Evolutionary conservation across 2,329 filamentous ascomycete genomes (phyloP), one percentile per base, ranked within the genome.

Genomic region (Colletotrichum falcatum): DNA sequence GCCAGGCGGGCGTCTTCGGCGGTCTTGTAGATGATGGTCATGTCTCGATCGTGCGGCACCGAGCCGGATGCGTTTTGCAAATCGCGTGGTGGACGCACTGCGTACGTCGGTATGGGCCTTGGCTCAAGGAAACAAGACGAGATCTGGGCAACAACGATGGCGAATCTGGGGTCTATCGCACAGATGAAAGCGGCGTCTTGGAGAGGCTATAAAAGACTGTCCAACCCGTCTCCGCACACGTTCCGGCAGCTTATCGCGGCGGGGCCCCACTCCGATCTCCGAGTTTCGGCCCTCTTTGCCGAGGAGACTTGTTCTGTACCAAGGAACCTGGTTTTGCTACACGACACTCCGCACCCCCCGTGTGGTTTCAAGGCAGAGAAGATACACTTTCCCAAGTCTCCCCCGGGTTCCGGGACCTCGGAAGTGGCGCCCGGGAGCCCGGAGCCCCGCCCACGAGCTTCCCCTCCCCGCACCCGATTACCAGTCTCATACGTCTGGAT

Each of bases 1-100:
- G 79, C 83, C 39, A 83, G 81, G 66, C 82, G 85, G 74, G 82
- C 81, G 39, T 82, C 76, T 28, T 77, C 75, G 11, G 82, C 80
- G 5, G 81, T 81, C 35, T 73, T 68, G 65, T 71, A 54, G 44
- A 63, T 23, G 9, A 33, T 37, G 0, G 58, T 35, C 68, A 71
- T 71, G 12, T 14, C 5, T 12, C 18, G 2, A 20, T 67, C 2
- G n/a, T 6, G 2, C 16, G 23, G 6, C 4, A 23, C 18, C 2
- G 18, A 28, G 18, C 20, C 18, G 9, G 5, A 5, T 9, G 6
- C 14, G 26, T 23, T 46, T 3, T 26, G 9, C 48, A 2, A 9
- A 30, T 20, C 6, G 16, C 8, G 7, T 18, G 2, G 42, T 44
- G 23, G 23, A 23, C 9, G 6, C 26, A 20, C 23, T 28, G 49